Base-by-base conservation (phyloP, 1,284 basidiomycete genomes). In the Neonothopanus nambi region DNA sequence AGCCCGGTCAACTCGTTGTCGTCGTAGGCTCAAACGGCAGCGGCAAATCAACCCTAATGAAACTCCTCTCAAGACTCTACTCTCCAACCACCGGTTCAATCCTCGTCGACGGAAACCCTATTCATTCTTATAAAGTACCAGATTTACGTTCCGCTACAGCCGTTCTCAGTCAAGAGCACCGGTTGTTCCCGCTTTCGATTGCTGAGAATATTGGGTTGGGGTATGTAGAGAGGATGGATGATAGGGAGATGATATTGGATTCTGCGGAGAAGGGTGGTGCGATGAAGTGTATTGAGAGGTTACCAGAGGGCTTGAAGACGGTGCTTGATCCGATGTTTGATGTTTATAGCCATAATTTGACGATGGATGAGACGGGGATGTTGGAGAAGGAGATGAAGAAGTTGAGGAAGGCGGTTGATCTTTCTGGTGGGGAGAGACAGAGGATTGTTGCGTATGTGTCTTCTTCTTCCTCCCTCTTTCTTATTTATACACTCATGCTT, bases 201-300 rank as follows among this genome's bases (percentile, higher is more conserved):
- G 64, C 61, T 5, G 76, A 78, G 47, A 80, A 79, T 51, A 75
- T 80, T 30, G 75, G 68, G 1, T 62, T 81, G 0, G 79, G 80
- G 0, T 61, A 69, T 42, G 67, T 71, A 0, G 66, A 66, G 0
- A 58, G 49, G 8, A 58, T 61, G 9, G 51, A 17, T 7, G 63
- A 77, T 47, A 42, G 51, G 1, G 62, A 64, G 4, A 63, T 63
- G 52, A 63, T 79, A 1, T 49, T 48, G 2, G 62, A 68, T 11
- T 75, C 79, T 3, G 67, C 70, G 3, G 47, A 61, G 42, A 63
- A 65, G 41, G 76, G 73, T 0, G 75, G 78, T 20, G 72, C 77
- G 1, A 59, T 65, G 9, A 65, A 60, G 9, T 57, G 76, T 23
- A 67, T 71, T 13, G 55, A 44, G 11, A 68, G 66, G 40, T 60